These are phyloP conservation scores for Puccinellia tenuiflora DNA, from an alignment of 176 grass and related monocot genomes.

Conservation along the genomic window DNA sequence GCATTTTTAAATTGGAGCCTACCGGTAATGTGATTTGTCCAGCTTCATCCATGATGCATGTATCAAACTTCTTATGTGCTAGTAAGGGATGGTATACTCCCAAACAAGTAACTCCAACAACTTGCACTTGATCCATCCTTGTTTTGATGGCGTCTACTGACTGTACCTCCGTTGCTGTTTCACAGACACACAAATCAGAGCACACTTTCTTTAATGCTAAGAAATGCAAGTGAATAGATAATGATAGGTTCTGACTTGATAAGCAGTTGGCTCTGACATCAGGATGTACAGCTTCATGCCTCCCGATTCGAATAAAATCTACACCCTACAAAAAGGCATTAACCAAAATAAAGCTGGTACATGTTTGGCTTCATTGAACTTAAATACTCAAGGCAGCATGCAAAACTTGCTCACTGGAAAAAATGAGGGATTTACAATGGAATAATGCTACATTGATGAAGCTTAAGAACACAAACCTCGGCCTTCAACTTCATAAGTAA, in stretches of 20 bases:
- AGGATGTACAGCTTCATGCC: conserved; percentile 73
- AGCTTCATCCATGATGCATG: conserved; percentile 98
- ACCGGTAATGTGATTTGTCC: conserved; percentile 98
- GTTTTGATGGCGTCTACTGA: conserved; percentile 73
- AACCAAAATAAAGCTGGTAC: conserved; percentile 23
- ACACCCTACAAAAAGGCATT: conserved; percentile 51
- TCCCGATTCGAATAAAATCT: conserved; percentile 96
- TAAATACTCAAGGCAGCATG: background rate
- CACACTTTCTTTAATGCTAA: conserved; percentile 6
- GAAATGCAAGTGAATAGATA: conserved; percentile 21
- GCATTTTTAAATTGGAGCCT: conserved; percentile 17
- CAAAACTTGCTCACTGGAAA: background rate
- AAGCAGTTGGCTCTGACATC: conserved; percentile 74
- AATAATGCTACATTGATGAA: background rate
- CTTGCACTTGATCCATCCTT: conserved; percentile 79
- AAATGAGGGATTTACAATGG: background rate
- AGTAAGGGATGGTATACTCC: conserved; percentile 88
- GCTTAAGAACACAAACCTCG: conserved; percentile 39
- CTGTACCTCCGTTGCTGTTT: conserved; percentile 49
- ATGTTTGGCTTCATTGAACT: background rate
- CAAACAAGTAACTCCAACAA: conserved; percentile 96
- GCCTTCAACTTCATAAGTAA: conserved; percentile 92
- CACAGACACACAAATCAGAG: conserved; percentile 33
- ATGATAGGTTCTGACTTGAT: conserved; percentile 46
- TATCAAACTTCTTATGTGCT: conserved; percentile 89